phyloP scores from a whole-genome alignment of 1,284 basidiomycete species.

The Cryptococcus sp. region DNA sequence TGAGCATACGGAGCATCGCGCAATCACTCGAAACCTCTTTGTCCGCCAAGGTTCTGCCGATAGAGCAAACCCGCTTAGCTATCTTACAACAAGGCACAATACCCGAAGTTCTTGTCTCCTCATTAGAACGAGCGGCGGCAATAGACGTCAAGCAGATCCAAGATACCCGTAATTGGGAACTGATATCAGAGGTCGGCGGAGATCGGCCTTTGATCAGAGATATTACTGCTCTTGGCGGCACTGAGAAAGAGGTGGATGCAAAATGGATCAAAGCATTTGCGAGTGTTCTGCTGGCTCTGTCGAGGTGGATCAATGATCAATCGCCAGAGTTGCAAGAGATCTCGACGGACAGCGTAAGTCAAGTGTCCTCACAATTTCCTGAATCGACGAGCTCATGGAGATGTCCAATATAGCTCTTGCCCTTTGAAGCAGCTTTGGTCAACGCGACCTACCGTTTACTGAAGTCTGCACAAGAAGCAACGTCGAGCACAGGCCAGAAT shows the following conservation, averaged over 20 bases:
- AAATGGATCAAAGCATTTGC: slow-evolving; percentile 23
- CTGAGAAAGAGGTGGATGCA: neutral
- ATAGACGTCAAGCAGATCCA: neutral
- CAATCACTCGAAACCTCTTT: slow-evolving; percentile 24
- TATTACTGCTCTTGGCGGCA: slow-evolving; percentile 12
- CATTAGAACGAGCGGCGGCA: neutral
- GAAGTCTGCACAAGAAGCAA: no score
- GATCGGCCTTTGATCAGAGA: slow-evolving; percentile 13
- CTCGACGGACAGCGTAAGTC: neutral
- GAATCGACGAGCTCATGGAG: no score
- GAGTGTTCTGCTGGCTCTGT: slow-evolving; percentile 5
- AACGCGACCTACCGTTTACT: neutral
- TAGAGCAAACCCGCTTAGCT: slow-evolving; percentile 28
- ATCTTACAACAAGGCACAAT: slow-evolving; percentile 10
- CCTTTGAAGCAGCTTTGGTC: neutral
- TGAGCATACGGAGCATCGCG: slow-evolving; percentile 30
- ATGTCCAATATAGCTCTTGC: neutral
- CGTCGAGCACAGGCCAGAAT: no score
- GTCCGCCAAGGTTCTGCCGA: slow-evolving; percentile 18
- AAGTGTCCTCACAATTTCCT: no score
- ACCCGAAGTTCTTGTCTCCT: neutral
- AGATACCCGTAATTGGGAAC: slow-evolving; percentile 35
- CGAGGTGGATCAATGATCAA: slow-evolving; percentile 3
- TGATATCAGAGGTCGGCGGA: slow-evolving; percentile 29
- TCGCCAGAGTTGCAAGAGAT: neutral